Percentiles rank a stretch among this genome's conserved stretches.
Evolutionary conservation across 192 early-diverging fungal genomes (phyloP).

Genomic region (Backusella tarrabulga): DNA sequence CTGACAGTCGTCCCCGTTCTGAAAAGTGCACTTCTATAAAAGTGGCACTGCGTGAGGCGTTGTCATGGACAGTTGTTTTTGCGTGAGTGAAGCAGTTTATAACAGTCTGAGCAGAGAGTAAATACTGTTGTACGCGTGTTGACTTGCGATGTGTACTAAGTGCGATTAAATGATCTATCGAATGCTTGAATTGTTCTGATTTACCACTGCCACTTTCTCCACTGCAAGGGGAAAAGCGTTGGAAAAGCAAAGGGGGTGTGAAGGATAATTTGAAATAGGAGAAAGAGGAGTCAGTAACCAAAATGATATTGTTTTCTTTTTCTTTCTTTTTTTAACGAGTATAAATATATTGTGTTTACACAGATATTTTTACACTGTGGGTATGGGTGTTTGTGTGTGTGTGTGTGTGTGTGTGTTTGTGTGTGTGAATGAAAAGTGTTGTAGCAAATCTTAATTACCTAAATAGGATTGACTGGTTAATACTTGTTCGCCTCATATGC

Average conservation of each 20-base stretch:
- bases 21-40: conserved; percentile 90
- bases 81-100: conserved; percentile 88
- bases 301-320: neutral
- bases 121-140: conserved; percentile 61
- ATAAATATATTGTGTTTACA: conserved; percentile 11
- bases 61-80: conserved; percentile 68
- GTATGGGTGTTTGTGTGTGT: neutral
- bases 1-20: conserved; percentile 83
- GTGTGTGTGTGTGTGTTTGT: neutral
- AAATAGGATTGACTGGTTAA: conserved; percentile 51
- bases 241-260: neutral
- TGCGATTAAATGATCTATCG: conserved; percentile 63
- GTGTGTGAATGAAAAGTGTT: neutral
- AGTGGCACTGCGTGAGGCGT: conserved; percentile 79
- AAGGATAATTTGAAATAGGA: neutral
- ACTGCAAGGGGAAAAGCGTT: conserved; percentile 41
- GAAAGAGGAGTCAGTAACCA: conserved; percentile 4
- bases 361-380: neutral
- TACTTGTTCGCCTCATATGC: conserved; percentile 71
- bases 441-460: conserved; percentile 24
- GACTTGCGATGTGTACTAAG: conserved; percentile 70
- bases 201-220: conserved; percentile 91
- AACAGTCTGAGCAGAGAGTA: conserved; percentile 66
- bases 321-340: neutral
- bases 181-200: conserved; percentile 68